phyloP scores from a whole-genome alignment of 768 basidiomycete genomes.

The Phallus indusiatus region DNA sequence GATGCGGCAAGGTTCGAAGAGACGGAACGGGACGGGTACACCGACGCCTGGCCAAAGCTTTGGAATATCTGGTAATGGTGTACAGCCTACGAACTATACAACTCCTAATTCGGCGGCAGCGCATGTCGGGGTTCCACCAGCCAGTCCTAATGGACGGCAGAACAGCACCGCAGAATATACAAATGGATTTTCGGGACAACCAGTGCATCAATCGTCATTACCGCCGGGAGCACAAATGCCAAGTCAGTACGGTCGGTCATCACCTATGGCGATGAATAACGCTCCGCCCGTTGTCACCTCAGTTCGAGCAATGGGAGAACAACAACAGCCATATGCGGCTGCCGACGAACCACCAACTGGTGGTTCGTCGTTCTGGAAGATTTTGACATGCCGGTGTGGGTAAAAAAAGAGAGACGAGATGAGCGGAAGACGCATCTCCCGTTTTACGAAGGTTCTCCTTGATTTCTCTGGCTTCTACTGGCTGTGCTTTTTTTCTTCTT shows the following conservation, averaged over 20 bases:
- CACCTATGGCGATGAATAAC: conserved; percentile 65
- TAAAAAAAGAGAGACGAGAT: conserved; percentile 17
- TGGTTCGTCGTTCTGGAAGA: conserved; percentile 47
- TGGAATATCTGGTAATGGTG: conserved; percentile 18
- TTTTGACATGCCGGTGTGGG: conserved; percentile 75
- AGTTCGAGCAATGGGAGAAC: conserved; percentile 53
- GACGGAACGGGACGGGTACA: conserved; percentile 44
- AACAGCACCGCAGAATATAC: conserved; percentile 28
- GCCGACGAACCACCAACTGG: conserved; percentile 38
- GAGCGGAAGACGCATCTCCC: no score
- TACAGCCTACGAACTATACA: conserved; percentile 38
- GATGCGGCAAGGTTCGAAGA: conserved; percentile 67
- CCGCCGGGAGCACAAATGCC: conserved; percentile 17
- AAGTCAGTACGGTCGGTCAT: conserved; percentile 64
- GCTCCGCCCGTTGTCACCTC: conserved; percentile 66
- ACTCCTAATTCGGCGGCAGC: conserved; percentile 70
- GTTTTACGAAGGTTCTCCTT: not conserved
- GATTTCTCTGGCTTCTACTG: not conserved
- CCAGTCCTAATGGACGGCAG: conserved; percentile 32
- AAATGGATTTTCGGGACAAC: not conserved
- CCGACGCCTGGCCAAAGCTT: conserved; percentile 43
- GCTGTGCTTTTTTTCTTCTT: not conserved
- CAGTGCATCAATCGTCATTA: not conserved
- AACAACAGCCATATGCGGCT: conserved; percentile 23
- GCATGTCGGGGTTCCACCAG: conserved; percentile 60